Conservation (phyloP, 2,329 filamentous ascomycete species). For the Pseudogymnoascus sp. region DNA sequence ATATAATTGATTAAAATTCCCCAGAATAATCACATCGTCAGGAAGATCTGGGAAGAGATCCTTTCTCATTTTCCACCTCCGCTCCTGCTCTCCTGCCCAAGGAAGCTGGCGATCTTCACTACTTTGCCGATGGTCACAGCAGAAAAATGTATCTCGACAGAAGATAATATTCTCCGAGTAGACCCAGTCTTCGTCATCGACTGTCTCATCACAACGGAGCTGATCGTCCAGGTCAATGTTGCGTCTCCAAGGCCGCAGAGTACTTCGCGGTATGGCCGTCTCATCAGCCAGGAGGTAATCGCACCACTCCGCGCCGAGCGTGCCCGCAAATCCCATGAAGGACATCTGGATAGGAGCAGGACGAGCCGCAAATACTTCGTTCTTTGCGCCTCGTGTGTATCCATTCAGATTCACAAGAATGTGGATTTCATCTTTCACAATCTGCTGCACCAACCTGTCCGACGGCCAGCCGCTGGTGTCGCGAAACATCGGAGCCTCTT, state of each 20-base stretch:
- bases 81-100: constrained; percentile 76
- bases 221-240: constrained; percentile 70
- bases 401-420: constrained; percentile 97
- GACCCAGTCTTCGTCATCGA: constrained; percentile 70
- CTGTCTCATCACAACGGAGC: constrained; percentile 50
- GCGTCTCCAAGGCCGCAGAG: constrained; percentile 68
- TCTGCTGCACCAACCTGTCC: constrained; percentile 76
- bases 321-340: constrained; percentile 98
- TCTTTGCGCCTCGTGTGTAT: constrained; percentile 91
- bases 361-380: constrained; percentile 92
- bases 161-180: constrained; percentile 97
- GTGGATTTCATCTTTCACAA: constrained; percentile 80
- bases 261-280: constrained; percentile 74
- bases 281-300: constrained; percentile 91
- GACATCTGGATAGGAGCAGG: constrained; percentile 98
- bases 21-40: constrained; percentile 82
- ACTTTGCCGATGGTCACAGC: constrained; percentile 92
- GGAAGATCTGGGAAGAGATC: constrained; percentile 76
- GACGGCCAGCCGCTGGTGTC: constrained; percentile 83
- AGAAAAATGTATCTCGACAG: constrained; percentile 92
- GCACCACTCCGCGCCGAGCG: constrained; percentile 94
- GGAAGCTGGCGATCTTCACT: constrained; percentile 57
- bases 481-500: constrained; percentile 80
- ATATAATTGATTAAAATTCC: constrained; percentile 98
- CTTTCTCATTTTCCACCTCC: constrained; percentile 88